Conservation (phyloP, 371 early-diverging fungal genomes). For the Mucor saturninus region DNA sequence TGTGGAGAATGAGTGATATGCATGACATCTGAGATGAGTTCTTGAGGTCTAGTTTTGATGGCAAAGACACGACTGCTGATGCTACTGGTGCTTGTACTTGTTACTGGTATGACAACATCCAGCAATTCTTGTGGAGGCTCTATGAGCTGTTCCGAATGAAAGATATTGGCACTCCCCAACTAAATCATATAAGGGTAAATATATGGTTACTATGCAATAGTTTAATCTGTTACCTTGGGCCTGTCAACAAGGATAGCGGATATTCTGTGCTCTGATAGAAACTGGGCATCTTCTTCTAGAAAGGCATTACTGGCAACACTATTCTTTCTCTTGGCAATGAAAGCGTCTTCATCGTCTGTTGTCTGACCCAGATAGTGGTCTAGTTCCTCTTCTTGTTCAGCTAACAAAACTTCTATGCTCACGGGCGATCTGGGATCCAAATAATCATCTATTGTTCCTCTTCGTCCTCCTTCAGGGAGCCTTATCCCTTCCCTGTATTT, state of each 20-base stretch:
- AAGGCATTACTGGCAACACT: not conserved
- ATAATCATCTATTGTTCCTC: constrained; percentile 17
- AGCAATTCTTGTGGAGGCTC: not conserved
- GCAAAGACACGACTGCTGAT: constrained; percentile 18
- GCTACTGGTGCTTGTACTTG: constrained; percentile 11
- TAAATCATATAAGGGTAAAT: not conserved
- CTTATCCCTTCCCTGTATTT: constrained; percentile 3
- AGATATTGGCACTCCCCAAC: constrained; percentile 11
- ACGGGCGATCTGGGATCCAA: constrained; percentile 19
- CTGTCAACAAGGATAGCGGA: constrained; percentile 26
- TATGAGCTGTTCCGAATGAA: not conserved
- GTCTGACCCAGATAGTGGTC: constrained; percentile 21
- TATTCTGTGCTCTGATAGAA: constrained; percentile 26
- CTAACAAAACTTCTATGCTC: constrained; percentile 17
- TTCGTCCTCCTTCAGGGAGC: constrained; percentile 6
- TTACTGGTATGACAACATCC: constrained; percentile 4
- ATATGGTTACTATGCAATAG: not conserved
- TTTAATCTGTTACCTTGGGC: constrained; percentile 17
- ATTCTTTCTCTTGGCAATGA: not conserved
- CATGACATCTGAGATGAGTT: not conserved
- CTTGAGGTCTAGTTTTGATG: constrained; percentile 8
- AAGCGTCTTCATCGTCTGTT: constrained; percentile 14
- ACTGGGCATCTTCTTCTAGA: constrained; percentile 25
- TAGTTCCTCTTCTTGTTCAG: constrained; percentile 27
- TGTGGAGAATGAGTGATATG: not conserved